These are phyloP conservation scores for Parietichytrium sp. DNA, from an alignment of 108 stramenopile genomes.

Conservation along the genomic window DNA sequence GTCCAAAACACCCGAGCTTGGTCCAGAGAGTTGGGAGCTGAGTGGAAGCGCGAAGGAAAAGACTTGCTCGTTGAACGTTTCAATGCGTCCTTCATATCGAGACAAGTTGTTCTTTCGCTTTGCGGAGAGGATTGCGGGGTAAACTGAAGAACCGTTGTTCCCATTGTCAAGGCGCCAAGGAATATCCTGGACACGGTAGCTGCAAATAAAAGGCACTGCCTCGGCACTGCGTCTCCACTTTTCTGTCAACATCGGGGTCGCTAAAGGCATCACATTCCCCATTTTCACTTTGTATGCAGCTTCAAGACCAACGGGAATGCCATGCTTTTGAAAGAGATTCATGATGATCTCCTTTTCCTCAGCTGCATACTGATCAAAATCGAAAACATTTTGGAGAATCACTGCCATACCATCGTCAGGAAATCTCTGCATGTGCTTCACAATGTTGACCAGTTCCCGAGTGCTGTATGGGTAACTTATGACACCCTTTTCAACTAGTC, in stretches of 20 bases:
- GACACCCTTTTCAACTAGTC: conserved; percentile 60
- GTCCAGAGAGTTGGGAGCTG: not conserved
- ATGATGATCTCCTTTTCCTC: not conserved
- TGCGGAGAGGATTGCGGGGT: not conserved
- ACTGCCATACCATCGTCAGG: conserved; percentile 68
- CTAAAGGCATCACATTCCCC: not conserved
- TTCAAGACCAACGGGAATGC: conserved; percentile 25
- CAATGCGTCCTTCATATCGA: not conserved
- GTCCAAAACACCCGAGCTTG: conserved; percentile 11
- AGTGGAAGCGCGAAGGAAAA: conserved; percentile 2
- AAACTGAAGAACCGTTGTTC: not conserved
- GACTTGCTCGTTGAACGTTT: conserved; percentile 8
- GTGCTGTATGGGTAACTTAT: conserved; percentile 75
- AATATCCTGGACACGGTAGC: not conserved
- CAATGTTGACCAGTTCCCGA: conserved; percentile 76
- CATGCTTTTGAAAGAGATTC: conserved; percentile 18
- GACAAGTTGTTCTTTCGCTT: not conserved
- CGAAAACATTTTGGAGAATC: conserved; percentile 78
- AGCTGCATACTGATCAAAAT: conserved; percentile 71
- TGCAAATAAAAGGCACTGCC: not conserved
- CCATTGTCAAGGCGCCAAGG: not conserved
- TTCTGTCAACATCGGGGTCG: not conserved
- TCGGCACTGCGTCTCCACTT: not conserved
- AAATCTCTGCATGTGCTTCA: conserved; percentile 72
- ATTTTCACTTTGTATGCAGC: conserved; percentile 27